Evolutionary conservation across 352 stramenopile genomes (phyloP).

Genomic region (Phytopythium oedochilum): DNA sequence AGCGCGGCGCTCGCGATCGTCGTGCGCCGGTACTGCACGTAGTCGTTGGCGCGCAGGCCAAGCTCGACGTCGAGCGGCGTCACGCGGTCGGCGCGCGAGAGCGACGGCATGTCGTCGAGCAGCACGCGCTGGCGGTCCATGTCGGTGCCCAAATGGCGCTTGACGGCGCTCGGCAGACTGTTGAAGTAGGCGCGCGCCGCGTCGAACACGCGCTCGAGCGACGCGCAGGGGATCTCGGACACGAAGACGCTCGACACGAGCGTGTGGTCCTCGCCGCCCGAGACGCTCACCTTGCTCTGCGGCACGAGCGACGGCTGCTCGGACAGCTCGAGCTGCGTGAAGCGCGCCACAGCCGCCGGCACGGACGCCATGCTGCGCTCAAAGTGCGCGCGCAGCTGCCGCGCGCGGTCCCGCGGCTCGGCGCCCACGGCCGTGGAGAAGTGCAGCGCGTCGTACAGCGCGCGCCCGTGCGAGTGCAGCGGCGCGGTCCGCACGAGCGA

Average conservation of each 20-base stretch:
- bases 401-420: slow-evolving; percentile 11
- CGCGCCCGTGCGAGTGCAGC: slow-evolving; percentile 21
- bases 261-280: slow-evolving; percentile 21
- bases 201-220: slow-evolving; percentile 27
- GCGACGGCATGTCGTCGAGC: neutral
- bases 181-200: slow-evolving; percentile 23
- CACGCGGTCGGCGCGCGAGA: neutral
- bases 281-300: slow-evolving; percentile 23
- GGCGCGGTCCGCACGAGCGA: slow-evolving; percentile 17
- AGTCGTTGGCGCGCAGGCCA: neutral
- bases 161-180: slow-evolving; percentile 19
- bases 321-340: slow-evolving; percentile 13
- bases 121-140: slow-evolving; percentile 4
- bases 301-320: slow-evolving; percentile 11
- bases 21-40: slow-evolving; percentile 25
- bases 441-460: slow-evolving; percentile 26
- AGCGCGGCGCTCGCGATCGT: slow-evolving; percentile 17
- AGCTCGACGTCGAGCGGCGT: neutral
- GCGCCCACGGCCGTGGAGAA: slow-evolving; percentile 19
- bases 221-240: slow-evolving; percentile 29
- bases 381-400: slow-evolving; percentile 21
- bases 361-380: slow-evolving; percentile 17
- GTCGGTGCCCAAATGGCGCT: slow-evolving; percentile 26
- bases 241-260: slow-evolving; percentile 32
- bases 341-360: slow-evolving; percentile 19